Percentiles rank a stretch among this genome's conserved stretches.
Evolutionary conservation across 2,329 filamentous ascomycete species (phyloP).

Genomic region (Emmonsiellopsis sp.): DNA sequence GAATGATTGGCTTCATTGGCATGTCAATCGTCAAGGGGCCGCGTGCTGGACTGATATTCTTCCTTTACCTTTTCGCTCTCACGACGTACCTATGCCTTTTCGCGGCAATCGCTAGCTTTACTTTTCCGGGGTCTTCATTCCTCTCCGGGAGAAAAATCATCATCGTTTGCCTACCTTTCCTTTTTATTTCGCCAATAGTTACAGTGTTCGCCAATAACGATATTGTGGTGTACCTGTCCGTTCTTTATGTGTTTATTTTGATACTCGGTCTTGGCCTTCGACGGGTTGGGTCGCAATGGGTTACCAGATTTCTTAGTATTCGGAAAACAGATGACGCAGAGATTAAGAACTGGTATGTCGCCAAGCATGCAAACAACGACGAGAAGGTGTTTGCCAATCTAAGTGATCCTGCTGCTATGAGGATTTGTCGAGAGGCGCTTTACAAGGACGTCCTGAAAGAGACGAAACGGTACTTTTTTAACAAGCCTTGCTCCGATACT

Average conservation of each 20-base stretch:
- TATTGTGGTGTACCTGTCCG: slow-evolving; percentile 46
- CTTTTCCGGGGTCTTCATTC: slow-evolving; percentile 47
- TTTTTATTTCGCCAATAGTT: slow-evolving; percentile 49
- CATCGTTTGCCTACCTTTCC: slow-evolving; percentile 46
- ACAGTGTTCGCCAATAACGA: slow-evolving; percentile 47
- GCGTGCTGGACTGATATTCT: slow-evolving; percentile 47
- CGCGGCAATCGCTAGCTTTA: slow-evolving; percentile 45
- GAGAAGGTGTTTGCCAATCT: slow-evolving; percentile 35
- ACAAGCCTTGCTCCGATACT: slow-evolving; percentile 33
- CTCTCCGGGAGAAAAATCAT: slow-evolving; percentile 50
- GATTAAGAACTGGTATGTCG: slow-evolving; percentile 32
- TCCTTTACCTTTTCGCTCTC: slow-evolving; percentile 50
- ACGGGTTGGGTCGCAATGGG: slow-evolving; percentile 49
- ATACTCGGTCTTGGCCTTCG: slow-evolving; percentile 46
- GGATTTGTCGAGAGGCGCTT: slow-evolving; percentile 39
- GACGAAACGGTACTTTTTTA: slow-evolving; percentile 34
- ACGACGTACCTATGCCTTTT: slow-evolving; percentile 52
- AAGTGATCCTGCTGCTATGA: slow-evolving; percentile 42
- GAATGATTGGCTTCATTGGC: slow-evolving; percentile 45
- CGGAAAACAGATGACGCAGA: slow-evolving; percentile 30
- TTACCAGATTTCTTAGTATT: slow-evolving; percentile 43
- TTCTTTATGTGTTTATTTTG: slow-evolving; percentile 46
- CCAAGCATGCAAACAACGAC: slow-evolving; percentile 23
- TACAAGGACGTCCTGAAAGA: slow-evolving; percentile 39
- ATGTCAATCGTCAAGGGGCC: slow-evolving; percentile 39